Evolutionary conservation across 306 rosid genomes (phyloP).

Genomic region (Delonix regia): DNA sequence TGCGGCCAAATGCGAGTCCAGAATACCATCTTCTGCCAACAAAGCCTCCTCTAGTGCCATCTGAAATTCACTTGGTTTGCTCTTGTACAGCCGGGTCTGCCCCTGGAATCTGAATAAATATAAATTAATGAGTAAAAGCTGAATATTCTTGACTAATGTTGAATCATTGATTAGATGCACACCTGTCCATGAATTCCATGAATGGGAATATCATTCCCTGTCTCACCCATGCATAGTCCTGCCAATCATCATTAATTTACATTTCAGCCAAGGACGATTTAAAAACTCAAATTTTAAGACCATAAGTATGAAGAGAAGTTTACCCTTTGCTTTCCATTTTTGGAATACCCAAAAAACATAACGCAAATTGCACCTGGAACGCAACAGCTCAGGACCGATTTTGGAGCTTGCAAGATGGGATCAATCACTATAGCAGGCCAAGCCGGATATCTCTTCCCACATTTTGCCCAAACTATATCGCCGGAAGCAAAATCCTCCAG

Average conservation of each 20-base stretch:
- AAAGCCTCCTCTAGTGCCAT: conserved; percentile 89
- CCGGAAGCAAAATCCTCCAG: conserved; percentile 72
- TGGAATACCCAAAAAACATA: conserved; percentile 91
- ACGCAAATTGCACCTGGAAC: conserved; percentile 76
- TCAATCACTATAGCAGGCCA: conserved; percentile 94
- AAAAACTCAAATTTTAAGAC: background rate
- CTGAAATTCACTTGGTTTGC: conserved; percentile 70
- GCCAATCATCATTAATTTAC: conserved; percentile 37
- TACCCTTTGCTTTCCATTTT: conserved; percentile 84
- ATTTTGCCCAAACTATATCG: conserved; percentile 91
- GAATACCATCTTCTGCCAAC: conserved; percentile 72
- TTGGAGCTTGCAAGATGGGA: conserved; percentile 80
- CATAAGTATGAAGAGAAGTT: background rate
- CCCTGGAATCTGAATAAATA: conserved; percentile 66
- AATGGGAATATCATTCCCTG: conserved; percentile 88
- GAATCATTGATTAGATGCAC: conserved; percentile 13
- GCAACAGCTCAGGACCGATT: conserved; percentile 64
- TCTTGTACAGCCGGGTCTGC: conserved; percentile 79
- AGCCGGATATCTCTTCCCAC: conserved; percentile 74
- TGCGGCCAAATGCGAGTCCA: conserved; percentile 45
- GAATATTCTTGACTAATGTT: background rate
- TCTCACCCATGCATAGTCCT: conserved; percentile 94
- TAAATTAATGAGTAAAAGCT: conserved; percentile 6
- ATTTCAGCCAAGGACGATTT: conserved; percentile 22
- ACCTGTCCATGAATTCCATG: conserved; percentile 85